Evolutionary conservation across 805 yeast genomes (phyloP).

Genomic region (Nakazawaea sp.): DNA sequence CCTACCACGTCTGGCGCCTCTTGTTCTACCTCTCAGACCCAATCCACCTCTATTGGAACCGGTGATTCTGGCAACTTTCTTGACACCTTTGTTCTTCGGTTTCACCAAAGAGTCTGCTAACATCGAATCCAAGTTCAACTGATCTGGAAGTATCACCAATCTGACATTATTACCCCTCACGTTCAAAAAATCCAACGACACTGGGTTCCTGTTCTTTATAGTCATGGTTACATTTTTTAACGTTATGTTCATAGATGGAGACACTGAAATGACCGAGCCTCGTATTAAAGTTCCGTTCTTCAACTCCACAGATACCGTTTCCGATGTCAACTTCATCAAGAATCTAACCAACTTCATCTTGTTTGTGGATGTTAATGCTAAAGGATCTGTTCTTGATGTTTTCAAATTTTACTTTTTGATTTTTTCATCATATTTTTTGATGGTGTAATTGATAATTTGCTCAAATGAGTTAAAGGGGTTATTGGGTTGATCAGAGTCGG

Average conservation of each 20-base stretch:
- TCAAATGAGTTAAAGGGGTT: too few relatives aligned
- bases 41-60: constrained; percentile 12
- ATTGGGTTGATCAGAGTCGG: too few relatives aligned
- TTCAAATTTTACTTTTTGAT: too few relatives aligned
- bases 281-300: constrained; percentile 85
- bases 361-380: too few relatives aligned
- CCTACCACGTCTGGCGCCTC: constrained; percentile 20
- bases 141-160: constrained; percentile 78
- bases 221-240: constrained; percentile 77
- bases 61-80: constrained; percentile 12
- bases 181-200: constrained; percentile 68
- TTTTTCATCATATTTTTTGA: too few relatives aligned
- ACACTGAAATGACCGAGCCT: constrained; percentile 78
- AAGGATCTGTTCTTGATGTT: too few relatives aligned
- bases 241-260: constrained; percentile 88
- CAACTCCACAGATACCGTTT: constrained; percentile 83
- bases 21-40: constrained; percentile 14
- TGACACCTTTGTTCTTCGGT: constrained; percentile 23
- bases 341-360: constrained; percentile 68
- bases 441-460: too few relatives aligned
- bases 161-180: constrained; percentile 88
- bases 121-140: constrained; percentile 63
- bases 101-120: constrained; percentile 44
- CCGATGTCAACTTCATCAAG: constrained; percentile 77
- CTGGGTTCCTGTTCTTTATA: constrained; percentile 61